Base-by-base conservation (phyloP, 2,329 filamentous ascomycete genomes). In the Neofusicoccum kwambonambiense region DNA sequence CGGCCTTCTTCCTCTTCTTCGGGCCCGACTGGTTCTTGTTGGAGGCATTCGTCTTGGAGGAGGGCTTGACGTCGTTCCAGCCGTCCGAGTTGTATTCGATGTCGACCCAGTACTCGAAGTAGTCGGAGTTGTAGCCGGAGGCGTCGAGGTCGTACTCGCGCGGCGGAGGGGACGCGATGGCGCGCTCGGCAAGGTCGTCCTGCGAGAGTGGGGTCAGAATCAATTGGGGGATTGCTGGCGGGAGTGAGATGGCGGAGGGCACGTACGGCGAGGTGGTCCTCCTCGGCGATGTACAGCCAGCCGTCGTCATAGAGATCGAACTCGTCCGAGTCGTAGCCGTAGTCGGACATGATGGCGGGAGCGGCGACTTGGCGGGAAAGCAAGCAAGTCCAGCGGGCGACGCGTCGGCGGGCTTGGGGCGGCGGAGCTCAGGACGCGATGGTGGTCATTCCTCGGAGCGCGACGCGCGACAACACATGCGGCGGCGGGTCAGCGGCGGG, bases 161-260 rank as follows among this genome's bases (percentile, higher is more conserved):
- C 6, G 74, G 76, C 15, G 75, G 72, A 22, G 81, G 80, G 13
- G 80, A 81, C 31, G 79, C 72, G 5, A 83, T 73, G 45, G 78
- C 79, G 41, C 78, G 79, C 68, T 83, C 80, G 63, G 81, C 81
- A 13, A 83, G 78, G 66, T 83, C 81, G 67, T 83, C 81, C 75
- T 82, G 73, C 4, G 68, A 67, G 9, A 64, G 73, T n/a, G 22
- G 2, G 6, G 61, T 54, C n/a, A 64, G 49, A 22, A 41, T 73
- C 9, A 47, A 52, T 22, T 49, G 44, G 41, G 35, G 15, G 6
- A 15, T 47, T 34, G 35, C 4, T 13, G 13, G 31, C 4, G 13
- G 22, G 22, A 22, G 22, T n/a, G 45, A 15, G 34, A 27, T 17
- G 8, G 31, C 19, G 41, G 13, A 31, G 2, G 13, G 41, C 19